Base-by-base conservation (phyloP, 495 filamentous ascomycete genomes). In the Xylaria palmicola region DNA sequence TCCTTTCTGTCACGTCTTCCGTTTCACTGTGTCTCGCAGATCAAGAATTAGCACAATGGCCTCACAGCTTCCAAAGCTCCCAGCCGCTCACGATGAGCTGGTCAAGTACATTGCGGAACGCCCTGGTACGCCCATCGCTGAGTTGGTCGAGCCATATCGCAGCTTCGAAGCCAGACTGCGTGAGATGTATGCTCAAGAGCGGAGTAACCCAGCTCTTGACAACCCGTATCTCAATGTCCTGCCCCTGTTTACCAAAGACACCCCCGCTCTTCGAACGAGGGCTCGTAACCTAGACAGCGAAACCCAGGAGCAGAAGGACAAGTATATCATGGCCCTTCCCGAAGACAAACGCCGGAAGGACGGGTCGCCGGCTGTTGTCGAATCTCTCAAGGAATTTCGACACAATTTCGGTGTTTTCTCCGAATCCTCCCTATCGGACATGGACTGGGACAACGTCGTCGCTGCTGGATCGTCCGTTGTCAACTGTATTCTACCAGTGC, bases 341-440 rank as follows among this genome's bases (percentile, higher is more conserved):
- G 72, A 81, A 0, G 74, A 85, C 5, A 73, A 83, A 24, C 84
- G 91, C 36, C 86, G 85, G 26, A 45, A 72, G 1, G 75, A 79
- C 68, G 86, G 83, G 27, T 82, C 87, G 1, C 83, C 84, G 4
- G 89, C 89, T 5, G 78, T 90, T 24, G 89, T 91, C 1, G 58
- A 73, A 27, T 77, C 76, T 1, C 66, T 92, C 32, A 79, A 83
- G 49, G 87, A 90, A 13, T 95, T 93, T 67, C 83, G 83, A 65
- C 77, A 81, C 43, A 91, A 93, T 73, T 92, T 93, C 73, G 79
- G 81, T 55, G 66, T 93, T 60, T 95, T 95, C 67, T 90, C 87
- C 20, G 91, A 95, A 71, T 79, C 76, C 3, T 78, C 81, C 0
- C 67, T 84, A 13, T 65, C 66, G 29, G 88, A 91, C 27, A 66